Percentiles rank a stretch among this genome's conserved stretches.
Conservation (phyloP, 1,139 yeast species). For the Pichia sp. region DNA sequence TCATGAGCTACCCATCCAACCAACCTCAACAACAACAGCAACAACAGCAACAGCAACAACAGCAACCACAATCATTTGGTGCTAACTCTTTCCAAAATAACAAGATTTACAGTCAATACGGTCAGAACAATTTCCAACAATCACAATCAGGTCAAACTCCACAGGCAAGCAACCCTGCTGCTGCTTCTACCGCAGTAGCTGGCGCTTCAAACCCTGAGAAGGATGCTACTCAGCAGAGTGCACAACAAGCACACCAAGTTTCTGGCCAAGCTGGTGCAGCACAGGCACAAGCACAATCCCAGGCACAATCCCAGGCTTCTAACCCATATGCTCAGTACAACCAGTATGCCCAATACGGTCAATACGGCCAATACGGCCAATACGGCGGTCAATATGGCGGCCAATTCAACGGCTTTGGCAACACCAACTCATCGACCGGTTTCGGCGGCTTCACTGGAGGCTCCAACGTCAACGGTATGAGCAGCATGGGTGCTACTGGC, state of each 20-base stretch:
- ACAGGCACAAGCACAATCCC: constrained; percentile 11
- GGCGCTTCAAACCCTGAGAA: constrained; percentile 11
- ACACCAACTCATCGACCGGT: constrained; percentile 6
- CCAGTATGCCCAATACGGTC: constrained; percentile 11
- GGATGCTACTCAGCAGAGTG: constrained; percentile 11
- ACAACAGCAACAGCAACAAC: constrained; percentile 20
- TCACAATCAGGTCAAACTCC: constrained; percentile 8
- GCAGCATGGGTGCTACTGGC: neutral
- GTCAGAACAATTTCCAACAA: constrained; percentile 19
- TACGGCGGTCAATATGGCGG: constrained; percentile 11
- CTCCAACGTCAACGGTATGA: constrained; percentile 2
- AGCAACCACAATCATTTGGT: constrained; percentile 22
- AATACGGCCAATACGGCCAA: constrained; percentile 13
- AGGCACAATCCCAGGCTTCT: constrained; percentile 9
- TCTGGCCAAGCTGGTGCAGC: constrained; percentile 4
- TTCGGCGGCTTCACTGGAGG: constrained; percentile 13
- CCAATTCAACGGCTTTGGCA: constrained; percentile 10
- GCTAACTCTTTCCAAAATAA: constrained; percentile 26
- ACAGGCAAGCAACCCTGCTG: constrained; percentile 7
- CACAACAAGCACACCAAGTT: constrained; percentile 10
- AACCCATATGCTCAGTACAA: constrained; percentile 14
- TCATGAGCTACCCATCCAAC: constrained; percentile 14
- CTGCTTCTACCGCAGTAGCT: constrained; percentile 7
- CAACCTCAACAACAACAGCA: constrained; percentile 8
- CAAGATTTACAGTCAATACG: constrained; percentile 29